Evolutionary conservation across 306 rosid genomes (phyloP), one percentile per base, ranked within the genome.

Genomic region (Trichosanthes cucumerina): DNA sequence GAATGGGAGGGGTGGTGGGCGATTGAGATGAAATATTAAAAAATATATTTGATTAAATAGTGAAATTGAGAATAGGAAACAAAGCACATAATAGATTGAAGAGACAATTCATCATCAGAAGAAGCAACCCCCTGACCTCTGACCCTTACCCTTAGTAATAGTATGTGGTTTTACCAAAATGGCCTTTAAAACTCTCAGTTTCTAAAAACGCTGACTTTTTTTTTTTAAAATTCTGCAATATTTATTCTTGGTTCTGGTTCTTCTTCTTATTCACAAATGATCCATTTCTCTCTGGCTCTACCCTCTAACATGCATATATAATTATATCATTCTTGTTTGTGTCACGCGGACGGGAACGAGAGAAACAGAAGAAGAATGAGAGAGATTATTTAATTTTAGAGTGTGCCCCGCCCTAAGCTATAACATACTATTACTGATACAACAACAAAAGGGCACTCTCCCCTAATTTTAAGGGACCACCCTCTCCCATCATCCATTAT

Each of bases 21-120:
- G 21, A 57, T 57, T 57, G 64, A 57, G 15, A 57, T 57, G 72
- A 65, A 65, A 65, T 34, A 36, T n/a, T n/a, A n/a, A n/a, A n/a
- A n/a, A n/a, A n/a, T n/a, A n/a, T n/a, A n/a, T n/a, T n/a, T n/a
- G n/a, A n/a, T n/a, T n/a, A n/a, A n/a, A n/a, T n/a, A n/a, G n/a
- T n/a, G 18, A 33, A 65, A 65, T 6, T 38, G 16, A 38, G 74
- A 66, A 66, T 15, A 33, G 21, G 46, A 10, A 60, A 0, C 41
- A 21, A 60, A 60, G 36, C 68, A 60, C 7, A 52, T 18, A 16
- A 63, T 26, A 73, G 77, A 73, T 49, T 73, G 77, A 73, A 73
- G 77, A 28, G 77, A 73, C 77, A 73, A 73, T 49, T 73, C 60
- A 73, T 71, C 1, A n/a, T 41, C 44, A 63, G 70, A 63, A 63